Conservation (phyloP, 768 basidiomycete species). For the Auricularia heimuer region DNA sequence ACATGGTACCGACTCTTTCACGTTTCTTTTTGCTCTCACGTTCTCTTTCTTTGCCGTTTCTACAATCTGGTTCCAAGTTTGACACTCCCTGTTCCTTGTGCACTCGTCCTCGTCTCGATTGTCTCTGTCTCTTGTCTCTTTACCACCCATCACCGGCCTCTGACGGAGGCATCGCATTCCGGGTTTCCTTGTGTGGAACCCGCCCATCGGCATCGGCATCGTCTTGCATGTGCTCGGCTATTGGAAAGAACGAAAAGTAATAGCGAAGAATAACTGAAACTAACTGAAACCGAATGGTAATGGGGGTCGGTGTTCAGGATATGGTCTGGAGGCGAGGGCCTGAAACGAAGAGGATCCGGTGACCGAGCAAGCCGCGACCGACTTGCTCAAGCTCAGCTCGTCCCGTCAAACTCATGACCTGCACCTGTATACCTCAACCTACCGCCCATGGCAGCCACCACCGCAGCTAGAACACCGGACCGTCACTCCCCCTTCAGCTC, state of each 20-base stretch:
- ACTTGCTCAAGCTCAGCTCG: not conserved
- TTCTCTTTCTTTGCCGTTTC: conserved; percentile 10
- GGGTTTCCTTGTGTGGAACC: not conserved
- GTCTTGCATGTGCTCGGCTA: not conserved
- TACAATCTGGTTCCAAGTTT: conserved; percentile 2
- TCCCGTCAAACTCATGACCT: not conserved
- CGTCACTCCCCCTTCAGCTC: not conserved
- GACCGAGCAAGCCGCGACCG: too few relatives aligned
- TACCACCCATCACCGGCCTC: conserved; percentile 3
- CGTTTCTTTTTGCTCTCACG: not conserved
- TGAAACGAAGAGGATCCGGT: too few relatives aligned
- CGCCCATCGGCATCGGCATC: not conserved
- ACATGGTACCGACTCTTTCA: not conserved
- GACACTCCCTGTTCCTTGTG: conserved; percentile 10
- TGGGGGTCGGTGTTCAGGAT: too few relatives aligned
- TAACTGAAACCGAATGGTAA: too few relatives aligned
- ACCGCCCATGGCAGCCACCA: not conserved
- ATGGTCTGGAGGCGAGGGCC: too few relatives aligned
- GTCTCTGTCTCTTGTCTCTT: conserved; percentile 38
- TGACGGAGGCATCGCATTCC: not conserved
- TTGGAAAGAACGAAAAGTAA: not conserved
- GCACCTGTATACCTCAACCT: not conserved
- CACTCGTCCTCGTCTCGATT: conserved; percentile 22
- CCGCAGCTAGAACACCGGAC: not conserved
- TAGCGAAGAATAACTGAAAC: too few relatives aligned